phyloP scores from a whole-genome alignment of 1,284 basidiomycete species.

The Mycosarcoma maydis region DNA sequence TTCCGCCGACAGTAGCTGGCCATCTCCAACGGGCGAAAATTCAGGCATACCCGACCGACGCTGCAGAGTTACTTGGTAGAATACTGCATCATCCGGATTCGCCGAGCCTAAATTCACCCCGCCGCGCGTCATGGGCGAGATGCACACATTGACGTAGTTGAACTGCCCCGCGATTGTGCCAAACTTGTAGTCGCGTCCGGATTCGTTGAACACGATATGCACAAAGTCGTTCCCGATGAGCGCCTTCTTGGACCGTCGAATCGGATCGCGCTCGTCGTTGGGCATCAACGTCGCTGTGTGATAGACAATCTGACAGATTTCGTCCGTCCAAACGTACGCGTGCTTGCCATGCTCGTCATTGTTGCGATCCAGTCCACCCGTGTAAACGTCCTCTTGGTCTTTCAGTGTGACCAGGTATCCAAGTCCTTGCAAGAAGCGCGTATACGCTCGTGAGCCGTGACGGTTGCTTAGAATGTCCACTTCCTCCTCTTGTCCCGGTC shows the following conservation, averaged over 20 bases:
- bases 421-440: slow-evolving; percentile 87
- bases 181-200: slow-evolving; percentile 75
- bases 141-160: slow-evolving; percentile 97
- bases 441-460: slow-evolving; percentile 93
- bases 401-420: slow-evolving; percentile 89
- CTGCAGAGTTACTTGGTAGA: slow-evolving; percentile 65
- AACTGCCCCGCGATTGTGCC: slow-evolving; percentile 91
- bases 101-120: slow-evolving; percentile 58
- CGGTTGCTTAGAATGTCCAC: slow-evolving; percentile 87
- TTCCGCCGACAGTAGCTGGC: slow-evolving; percentile 58
- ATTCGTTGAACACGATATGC: slow-evolving; percentile 88
- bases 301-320: slow-evolving; percentile 92
- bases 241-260: slow-evolving; percentile 58
- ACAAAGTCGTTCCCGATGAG: slow-evolving; percentile 67
- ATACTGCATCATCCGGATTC: slow-evolving; percentile 58
- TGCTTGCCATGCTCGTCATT: slow-evolving; percentile 76
- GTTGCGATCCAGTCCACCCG: slow-evolving; percentile 86
- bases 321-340: slow-evolving; percentile 96
- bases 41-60: slow-evolving; percentile 58
- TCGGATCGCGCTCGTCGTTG: slow-evolving; percentile 55
- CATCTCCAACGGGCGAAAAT: slow-evolving; percentile 63
- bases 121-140: slow-evolving; percentile 69
- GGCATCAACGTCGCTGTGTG: slow-evolving; percentile 99
- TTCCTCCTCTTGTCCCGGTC: slow-evolving; percentile 86
- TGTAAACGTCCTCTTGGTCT: slow-evolving; percentile 83